Percentiles rank a stretch among this genome's conserved stretches.
Evolutionary conservation across 192 early-diverging fungal genomes (phyloP).

Genomic region (Backusella liffmaniae): DNA sequence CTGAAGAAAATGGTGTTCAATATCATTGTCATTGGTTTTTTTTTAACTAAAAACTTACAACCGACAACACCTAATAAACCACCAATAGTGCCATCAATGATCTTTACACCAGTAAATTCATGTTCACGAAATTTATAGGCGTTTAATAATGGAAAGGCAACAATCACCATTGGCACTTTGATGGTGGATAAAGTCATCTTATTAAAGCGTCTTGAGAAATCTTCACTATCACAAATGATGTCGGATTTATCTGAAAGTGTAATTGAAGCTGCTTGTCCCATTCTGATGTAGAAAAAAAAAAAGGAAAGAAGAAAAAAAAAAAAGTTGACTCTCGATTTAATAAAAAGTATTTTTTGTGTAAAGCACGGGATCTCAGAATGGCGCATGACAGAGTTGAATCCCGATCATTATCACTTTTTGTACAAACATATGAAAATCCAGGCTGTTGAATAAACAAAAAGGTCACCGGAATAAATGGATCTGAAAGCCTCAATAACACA

Average conservation of each 20-base stretch:
- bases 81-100: conserved; percentile 33
- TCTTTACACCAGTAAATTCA: conserved; percentile 32
- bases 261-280: conserved; percentile 35
- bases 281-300: not conserved
- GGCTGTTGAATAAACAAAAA: not conserved
- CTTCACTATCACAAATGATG: conserved; percentile 26
- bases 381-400: not conserved
- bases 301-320: not conserved
- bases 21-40: not conserved
- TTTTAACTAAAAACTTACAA: conserved; percentile 13
- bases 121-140: conserved; percentile 33
- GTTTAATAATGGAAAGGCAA: conserved; percentile 37
- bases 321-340: not conserved
- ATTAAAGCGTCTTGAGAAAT: conserved; percentile 29
- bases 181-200: conserved; percentile 32
- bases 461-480: not conserved
- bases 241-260: conserved; percentile 22
- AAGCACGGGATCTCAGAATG: not conserved
- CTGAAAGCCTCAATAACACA: not conserved
- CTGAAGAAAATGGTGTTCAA: not conserved
- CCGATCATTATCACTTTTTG: not conserved
- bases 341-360: not conserved
- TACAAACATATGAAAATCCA: not conserved
- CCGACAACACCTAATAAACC: conserved; percentile 38
- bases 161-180: conserved; percentile 33